phyloP scores from a whole-genome alignment of 257 asterid genomes.

The Rubia yunnanensis region DNA sequence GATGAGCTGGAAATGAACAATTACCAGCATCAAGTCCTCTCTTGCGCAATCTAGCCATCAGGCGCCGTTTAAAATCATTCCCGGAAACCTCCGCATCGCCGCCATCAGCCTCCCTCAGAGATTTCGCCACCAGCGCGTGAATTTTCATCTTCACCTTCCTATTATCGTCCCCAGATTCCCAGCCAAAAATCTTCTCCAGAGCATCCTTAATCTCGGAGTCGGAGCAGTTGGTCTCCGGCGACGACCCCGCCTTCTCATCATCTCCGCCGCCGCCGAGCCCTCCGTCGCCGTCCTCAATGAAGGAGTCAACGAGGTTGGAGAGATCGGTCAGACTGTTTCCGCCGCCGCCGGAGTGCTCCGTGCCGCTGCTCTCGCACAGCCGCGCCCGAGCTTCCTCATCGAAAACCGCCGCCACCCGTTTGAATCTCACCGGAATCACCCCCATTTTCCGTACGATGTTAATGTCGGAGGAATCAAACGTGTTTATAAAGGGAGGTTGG shows the following conservation, averaged over 20 bases:
- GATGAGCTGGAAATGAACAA: not conserved
- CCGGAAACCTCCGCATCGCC: not conserved
- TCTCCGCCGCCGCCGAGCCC: not conserved
- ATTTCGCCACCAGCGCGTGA: constrained; percentile 13
- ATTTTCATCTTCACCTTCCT: constrained; percentile 10
- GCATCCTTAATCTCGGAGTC: constrained; percentile 12
- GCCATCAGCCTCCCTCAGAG: constrained; percentile 8
- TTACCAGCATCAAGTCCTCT: constrained; percentile 34
- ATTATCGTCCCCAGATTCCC: not conserved
- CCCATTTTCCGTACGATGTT: constrained; percentile 16
- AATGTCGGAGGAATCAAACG: not conserved
- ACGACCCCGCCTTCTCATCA: not conserved
- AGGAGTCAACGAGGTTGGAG: constrained; percentile 55
- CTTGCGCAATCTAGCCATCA: constrained; percentile 28
- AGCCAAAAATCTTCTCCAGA: constrained; percentile 14
- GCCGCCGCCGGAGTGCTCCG: constrained; percentile 46
- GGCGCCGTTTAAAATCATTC: constrained; percentile 23
- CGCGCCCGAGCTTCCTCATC: constrained; percentile 42
- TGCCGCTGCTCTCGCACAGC: constrained; percentile 71
- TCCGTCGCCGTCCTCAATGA: constrained; percentile 37
- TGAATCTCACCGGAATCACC: constrained; percentile 41
- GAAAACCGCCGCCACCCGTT: constrained; percentile 52
- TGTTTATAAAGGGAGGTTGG: not conserved
- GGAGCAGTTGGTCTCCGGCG: constrained; percentile 3
- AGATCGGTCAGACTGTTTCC: constrained; percentile 28